Percentiles rank a stretch among this genome's conserved stretches.
phyloP scores from a whole-genome alignment of 208 protist species.

The Acanthamoeba healyi region DNA sequence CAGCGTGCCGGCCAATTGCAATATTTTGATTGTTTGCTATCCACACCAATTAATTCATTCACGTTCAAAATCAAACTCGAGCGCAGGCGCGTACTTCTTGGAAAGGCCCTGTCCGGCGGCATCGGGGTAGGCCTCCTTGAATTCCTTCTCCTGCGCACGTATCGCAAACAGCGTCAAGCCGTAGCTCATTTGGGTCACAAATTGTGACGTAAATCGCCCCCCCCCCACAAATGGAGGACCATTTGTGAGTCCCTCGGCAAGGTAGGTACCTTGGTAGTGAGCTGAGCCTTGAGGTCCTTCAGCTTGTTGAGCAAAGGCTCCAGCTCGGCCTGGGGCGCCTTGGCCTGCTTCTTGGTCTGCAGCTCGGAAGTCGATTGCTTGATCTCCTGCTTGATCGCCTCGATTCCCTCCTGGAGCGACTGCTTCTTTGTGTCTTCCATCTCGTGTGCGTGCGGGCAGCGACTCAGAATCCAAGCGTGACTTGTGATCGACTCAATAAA shows the following conservation, averaged over 20 bases:
- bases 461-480: neutral
- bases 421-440: slow-evolving; percentile 47
- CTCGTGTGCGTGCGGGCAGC: neutral
- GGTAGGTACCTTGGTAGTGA: neutral
- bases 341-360: slow-evolving; percentile 63
- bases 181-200: too few species aligned
- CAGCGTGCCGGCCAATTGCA: neutral
- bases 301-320: slow-evolving; percentile 7
- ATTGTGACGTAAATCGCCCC: neutral
- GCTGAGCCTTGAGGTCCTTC: slow-evolving; percentile 3
- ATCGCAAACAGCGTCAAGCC: neutral
- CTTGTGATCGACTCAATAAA: neutral
- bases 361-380: slow-evolving; percentile 28
- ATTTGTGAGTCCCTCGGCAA: neutral
- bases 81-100: slow-evolving; percentile 9
- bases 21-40: neutral
- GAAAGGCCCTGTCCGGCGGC: slow-evolving; percentile 33
- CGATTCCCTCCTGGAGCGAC: neutral
- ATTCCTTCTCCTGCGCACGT: slow-evolving; percentile 50
- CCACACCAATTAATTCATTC: too few species aligned
- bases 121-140: slow-evolving; percentile 45
- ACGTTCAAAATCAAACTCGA: neutral
- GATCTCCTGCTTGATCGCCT: slow-evolving; percentile 42
- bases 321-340: slow-evolving; percentile 6
- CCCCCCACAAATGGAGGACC: too few species aligned